These are phyloP conservation scores for Eremochloa ophiuroides DNA, from an alignment of 176 grass and related monocot genomes.

Conservation along the genomic window DNA sequence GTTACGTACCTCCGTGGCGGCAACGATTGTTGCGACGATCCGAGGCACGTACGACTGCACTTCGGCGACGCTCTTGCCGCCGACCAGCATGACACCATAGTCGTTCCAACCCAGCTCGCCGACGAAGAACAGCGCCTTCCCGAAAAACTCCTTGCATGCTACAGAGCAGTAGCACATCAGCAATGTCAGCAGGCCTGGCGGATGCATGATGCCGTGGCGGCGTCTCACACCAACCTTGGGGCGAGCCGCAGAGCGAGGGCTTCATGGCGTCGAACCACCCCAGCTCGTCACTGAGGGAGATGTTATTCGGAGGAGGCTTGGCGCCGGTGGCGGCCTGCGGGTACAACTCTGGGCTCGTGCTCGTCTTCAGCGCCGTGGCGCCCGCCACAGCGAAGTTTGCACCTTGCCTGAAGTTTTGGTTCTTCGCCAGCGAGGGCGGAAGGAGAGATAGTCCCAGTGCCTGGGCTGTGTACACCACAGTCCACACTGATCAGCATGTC, in stretches of 20 bases:
- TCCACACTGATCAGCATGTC: background rate
- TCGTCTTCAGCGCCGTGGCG: constrained; percentile 31
- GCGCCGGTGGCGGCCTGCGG: background rate
- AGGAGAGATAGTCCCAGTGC: constrained; percentile 50
- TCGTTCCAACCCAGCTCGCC: constrained; percentile 70
- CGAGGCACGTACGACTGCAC: constrained; percentile 16
- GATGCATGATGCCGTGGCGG: too few relatives aligned
- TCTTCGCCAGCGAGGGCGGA: constrained; percentile 35
- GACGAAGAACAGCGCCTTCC: constrained; percentile 39
- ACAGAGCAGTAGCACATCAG: background rate
- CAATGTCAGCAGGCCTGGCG: too few relatives aligned
- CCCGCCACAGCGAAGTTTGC: constrained; percentile 55
- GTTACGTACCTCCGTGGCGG: constrained; percentile 26
- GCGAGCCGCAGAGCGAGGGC: constrained; percentile 31
- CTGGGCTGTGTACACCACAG: constrained; percentile 11
- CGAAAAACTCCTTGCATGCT: constrained; percentile 42
- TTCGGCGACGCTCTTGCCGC: constrained; percentile 22
- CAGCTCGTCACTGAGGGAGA: constrained; percentile 39
- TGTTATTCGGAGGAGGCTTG: constrained; percentile 13
- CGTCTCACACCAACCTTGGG: too few relatives aligned
- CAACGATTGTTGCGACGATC: constrained; percentile 17
- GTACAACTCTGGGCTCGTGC: background rate
- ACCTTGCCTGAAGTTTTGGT: constrained; percentile 43
- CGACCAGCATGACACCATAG: constrained; percentile 34
- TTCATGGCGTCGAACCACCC: constrained; percentile 60